Conservation (phyloP, 331 rosid species). For the Acacia pycnantha region DNA sequence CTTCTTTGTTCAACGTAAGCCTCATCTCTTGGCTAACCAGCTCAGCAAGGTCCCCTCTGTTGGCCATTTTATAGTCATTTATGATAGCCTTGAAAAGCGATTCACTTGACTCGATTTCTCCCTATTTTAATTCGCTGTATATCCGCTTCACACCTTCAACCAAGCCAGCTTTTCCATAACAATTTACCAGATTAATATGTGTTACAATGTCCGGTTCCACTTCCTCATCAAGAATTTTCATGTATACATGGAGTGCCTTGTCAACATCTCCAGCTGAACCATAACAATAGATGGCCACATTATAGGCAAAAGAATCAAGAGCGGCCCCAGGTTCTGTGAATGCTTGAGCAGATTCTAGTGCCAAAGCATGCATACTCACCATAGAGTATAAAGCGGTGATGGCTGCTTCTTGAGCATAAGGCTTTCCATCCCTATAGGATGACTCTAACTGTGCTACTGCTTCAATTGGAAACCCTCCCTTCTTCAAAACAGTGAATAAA, state of each 20-base stretch:
- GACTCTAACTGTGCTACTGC: conserved; percentile 72
- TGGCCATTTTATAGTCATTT: conserved; percentile 59
- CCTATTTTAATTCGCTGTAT: conserved; percentile 61
- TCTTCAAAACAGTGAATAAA: conserved; percentile 66
- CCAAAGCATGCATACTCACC: conserved; percentile 76
- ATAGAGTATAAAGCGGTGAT: conserved; percentile 60
- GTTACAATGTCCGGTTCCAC: conserved; percentile 73
- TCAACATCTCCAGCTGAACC: conserved; percentile 59
- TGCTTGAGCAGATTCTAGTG: conserved; percentile 54
- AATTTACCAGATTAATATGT: conserved; percentile 55
- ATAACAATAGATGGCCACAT: conserved; percentile 69
- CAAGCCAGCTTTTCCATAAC: conserved; percentile 89
- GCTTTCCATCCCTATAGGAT: conserved; percentile 69
- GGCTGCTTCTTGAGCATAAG: conserved; percentile 69
- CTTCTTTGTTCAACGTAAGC: conserved; percentile 27
- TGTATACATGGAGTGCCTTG: conserved; percentile 67
- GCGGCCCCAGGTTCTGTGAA: conserved; percentile 52
- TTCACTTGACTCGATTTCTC: conserved; percentile 52
- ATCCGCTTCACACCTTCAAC: conserved; percentile 83
- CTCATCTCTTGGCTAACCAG: conserved; percentile 60
- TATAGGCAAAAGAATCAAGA: conserved; percentile 61
- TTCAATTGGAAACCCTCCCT: conserved; percentile 70
- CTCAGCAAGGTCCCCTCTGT: conserved; percentile 64
- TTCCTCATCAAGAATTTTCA: conserved; percentile 77
- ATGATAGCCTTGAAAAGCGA: conserved; percentile 72